These are phyloP conservation scores for Colletotrichum truncatum DNA, from an alignment of 2,329 filamentous ascomycete species.

Conservation along the genomic window DNA sequence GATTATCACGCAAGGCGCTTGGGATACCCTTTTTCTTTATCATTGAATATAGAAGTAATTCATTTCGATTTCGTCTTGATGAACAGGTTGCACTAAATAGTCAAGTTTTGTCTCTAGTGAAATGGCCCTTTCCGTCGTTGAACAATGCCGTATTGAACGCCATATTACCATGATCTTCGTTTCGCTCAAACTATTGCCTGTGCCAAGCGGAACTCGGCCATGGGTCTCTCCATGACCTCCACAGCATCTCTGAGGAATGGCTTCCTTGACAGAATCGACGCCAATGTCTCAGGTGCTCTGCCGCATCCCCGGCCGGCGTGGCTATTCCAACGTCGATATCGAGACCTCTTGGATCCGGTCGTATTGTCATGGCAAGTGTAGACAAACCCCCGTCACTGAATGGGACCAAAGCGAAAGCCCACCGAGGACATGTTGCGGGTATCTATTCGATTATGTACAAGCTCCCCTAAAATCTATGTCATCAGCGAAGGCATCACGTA, in stretches of 20 bases:
- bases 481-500: slow-evolving; percentile 27
- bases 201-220: too few relatives aligned
- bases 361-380: too few relatives aligned
- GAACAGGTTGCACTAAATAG: too few relatives aligned
- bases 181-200: neutral
- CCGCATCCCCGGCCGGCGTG: too few relatives aligned
- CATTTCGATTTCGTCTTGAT: too few relatives aligned
- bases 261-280: neutral
- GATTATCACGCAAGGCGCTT: neutral
- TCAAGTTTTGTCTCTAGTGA: too few relatives aligned
- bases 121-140: too few relatives aligned
- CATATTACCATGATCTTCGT: neutral
- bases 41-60: neutral
- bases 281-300: neutral
- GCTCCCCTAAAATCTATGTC: slow-evolving; percentile 29
- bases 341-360: too few relatives aligned
- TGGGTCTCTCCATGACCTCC: neutral
- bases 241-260: too few relatives aligned
- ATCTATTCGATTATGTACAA: slow-evolving; percentile 32
- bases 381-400: neutral
- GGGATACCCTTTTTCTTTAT: slow-evolving; percentile 14
- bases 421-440: slow-evolving; percentile 26
- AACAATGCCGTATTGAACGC: too few relatives aligned
- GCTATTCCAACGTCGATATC: too few relatives aligned
- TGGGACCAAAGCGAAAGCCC: slow-evolving; percentile 6